Conservation (phyloP, 2,329 filamentous ascomycete genomes). For the Beauveria bassiana region DNA sequence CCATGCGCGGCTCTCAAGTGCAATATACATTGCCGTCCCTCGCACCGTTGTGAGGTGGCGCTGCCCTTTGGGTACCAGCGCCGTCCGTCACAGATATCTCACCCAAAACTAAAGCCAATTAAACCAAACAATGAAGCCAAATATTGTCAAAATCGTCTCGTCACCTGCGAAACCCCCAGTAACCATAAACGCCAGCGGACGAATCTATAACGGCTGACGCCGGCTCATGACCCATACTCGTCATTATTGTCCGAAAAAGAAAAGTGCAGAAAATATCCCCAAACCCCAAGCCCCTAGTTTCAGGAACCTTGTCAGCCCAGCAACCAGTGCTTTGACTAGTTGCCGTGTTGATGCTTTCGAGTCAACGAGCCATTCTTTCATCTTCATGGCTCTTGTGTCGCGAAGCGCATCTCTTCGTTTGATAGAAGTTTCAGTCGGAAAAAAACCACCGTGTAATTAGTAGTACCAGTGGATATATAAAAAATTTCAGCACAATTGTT, state of each 20-base stretch:
- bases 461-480: not conserved
- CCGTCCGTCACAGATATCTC: not conserved
- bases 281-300: not conserved
- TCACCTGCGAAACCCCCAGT: not conserved
- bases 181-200: conserved; percentile 5
- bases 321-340: not conserved
- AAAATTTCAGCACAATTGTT: not conserved
- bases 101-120: not conserved
- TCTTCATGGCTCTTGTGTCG: not conserved
- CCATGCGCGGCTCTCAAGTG: not conserved
- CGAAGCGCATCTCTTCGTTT: conserved; percentile 1
- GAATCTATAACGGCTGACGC: conserved; percentile 2
- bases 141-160: not conserved
- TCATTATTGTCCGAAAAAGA: not conserved
- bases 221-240: not conserved
- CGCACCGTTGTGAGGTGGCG: not conserved
- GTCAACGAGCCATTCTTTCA: conserved; percentile 1
- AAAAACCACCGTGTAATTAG: not conserved
- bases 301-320: not conserved
- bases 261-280: not conserved
- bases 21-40: conserved; percentile 2
- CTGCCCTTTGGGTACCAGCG: conserved; percentile 13
- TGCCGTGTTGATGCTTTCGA: not conserved
- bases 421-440: not conserved
- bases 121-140: not conserved